Base-by-base conservation (phyloP, 1,139 yeast genomes). In the Kodamaea suecica region DNA sequence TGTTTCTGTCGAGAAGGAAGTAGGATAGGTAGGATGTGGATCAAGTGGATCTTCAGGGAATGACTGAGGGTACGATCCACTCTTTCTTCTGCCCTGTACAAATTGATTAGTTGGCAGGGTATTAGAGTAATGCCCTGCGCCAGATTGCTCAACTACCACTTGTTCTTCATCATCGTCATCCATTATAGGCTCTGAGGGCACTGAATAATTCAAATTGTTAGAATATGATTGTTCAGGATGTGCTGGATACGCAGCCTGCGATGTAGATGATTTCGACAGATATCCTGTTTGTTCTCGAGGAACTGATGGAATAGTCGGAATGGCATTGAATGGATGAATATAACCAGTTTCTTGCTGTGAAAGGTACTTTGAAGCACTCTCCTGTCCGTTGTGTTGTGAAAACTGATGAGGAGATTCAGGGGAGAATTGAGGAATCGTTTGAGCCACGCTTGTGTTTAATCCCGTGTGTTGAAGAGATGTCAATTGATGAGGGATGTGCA, bases 161-260 rank as follows among this genome's bases (percentile, higher is more conserved):
- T 20, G 24, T 6, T 31, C 34, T 11, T 31, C 37, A 4, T 35
- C 39, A 15, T 35, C 37, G 5, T 33, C 44, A 4, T 38, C 46
- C 23, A 39, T 35, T 5, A 29, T 29, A 12, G 48, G 46, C 34
- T 38, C 45, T 4, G 48, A 42, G 2, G 46, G 46, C 23, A 37
- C 43, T 5, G 30, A 39, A 30, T 36, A 42, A 16, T 31, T 33
- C 11, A 16, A 13, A 8, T 12, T n/a, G n/a, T n/a, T 15, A 3
- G 28, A 7, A 24, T 12, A 12, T 9, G 21, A 9, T 19, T 19
- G 8, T 6, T 9, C 9, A 6, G 21, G 21, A 9, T 19, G 9
- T 6, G 21, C 21, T 19, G 21, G 21, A 9, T 19, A 19, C 21
- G 21, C 21, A 19, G 21, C 8, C 9, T 19, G 21, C 6, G 21